Evolutionary conservation across 2,329 filamentous ascomycete species (phyloP), one percentile per base, ranked within the genome.

Genomic region (Ophiostoma sp.): DNA sequence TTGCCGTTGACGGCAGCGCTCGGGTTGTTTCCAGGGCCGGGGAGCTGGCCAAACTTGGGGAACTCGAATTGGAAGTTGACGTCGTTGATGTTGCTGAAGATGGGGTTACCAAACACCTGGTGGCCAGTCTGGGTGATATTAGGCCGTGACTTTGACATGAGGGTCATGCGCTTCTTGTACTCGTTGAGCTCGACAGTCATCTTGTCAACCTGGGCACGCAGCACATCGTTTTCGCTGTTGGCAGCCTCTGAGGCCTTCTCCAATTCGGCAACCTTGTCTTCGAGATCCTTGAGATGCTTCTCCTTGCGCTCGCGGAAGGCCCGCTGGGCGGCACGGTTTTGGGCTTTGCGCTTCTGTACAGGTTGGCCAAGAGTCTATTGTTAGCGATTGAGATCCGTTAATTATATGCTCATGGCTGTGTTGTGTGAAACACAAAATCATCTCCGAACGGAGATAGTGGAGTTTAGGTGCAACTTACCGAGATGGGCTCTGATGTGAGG

Each of bases 11-110:
- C 66, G 8, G 58, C 16, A 2, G 68, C 44, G 36, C 36, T n/a
- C 4, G 75, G 76, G 69, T 71, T 75, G 42, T 71, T 64, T 1
- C 76, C 73, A 7, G 82, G 80, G 5, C 84, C 82, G 0, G 85
- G 84, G 40, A 96, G 84, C 69, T 88, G 85, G 64, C 95, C 95
- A 75, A 99, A 98, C 76, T 91, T 93, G 72, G 95, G 94, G 72
- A 98, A 98, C 73, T 98, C 94, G 74, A 99, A 98, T 73, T 94
- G 89, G 76, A 98, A 98, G 76, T 90, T 93, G 76, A 90, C 89
- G 71, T 90, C 89, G 74, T 83, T 87, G 67, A 89, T 81, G 73
- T 87, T 89, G 76, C 81, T 85, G 71, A 86, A 76, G 11, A 81
- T 82, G 36, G 81, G 76, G 68, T 74, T 77, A 74, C 83, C 80